These are phyloP conservation scores for Aegilops umbellulata DNA, from an alignment of 176 grass and related monocot genomes.

Conservation along the genomic window DNA sequence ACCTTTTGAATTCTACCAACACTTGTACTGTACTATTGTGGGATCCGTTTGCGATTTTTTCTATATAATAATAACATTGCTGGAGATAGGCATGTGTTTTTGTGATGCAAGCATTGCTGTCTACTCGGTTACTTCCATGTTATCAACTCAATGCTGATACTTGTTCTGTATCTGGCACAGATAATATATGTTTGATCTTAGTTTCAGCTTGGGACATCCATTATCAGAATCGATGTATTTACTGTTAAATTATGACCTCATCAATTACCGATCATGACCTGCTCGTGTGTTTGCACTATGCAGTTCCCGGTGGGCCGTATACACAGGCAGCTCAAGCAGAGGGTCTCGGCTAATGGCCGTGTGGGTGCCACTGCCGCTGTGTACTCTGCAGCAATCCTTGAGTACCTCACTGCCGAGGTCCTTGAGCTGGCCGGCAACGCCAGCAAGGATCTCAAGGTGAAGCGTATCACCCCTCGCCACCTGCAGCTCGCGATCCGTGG, in stretches of 20 bases:
- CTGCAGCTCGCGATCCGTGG: conserved; percentile 38
- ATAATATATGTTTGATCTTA: neutral
- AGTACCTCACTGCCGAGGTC: conserved; percentile 46
- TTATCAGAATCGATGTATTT: neutral
- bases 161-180: too few relatives aligned
- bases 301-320: conserved; percentile 46
- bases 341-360: conserved; percentile 31
- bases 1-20: neutral
- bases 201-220: neutral
- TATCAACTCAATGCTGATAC: too few relatives aligned
- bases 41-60: neutral
- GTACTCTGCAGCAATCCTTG: conserved; percentile 39
- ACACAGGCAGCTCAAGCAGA: conserved; percentile 41
- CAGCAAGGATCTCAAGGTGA: conserved; percentile 49
- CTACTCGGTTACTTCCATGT: neutral
- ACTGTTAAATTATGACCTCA: neutral
- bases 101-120: neutral
- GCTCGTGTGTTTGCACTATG: neutral
- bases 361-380: conserved; percentile 39
- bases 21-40: neutral
- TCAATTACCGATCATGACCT: neutral
- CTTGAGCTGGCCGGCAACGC: conserved; percentile 42
- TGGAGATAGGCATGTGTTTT: neutral
- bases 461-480: conserved; percentile 45
- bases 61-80: neutral